phyloP scores from a whole-genome alignment of 345 rosid species.

The Populus simonii region DNA sequence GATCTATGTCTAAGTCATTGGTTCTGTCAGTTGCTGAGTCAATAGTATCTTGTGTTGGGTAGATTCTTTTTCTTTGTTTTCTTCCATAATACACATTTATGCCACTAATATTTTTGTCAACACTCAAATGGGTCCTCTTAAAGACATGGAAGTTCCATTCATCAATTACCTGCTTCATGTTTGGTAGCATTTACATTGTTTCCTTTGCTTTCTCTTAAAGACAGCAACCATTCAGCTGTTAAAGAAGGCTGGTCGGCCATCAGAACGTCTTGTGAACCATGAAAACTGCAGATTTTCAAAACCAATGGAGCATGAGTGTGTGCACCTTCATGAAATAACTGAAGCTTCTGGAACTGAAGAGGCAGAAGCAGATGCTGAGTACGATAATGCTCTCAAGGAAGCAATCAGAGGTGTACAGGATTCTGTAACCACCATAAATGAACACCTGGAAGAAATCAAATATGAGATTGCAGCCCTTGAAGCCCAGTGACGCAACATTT shows the following conservation, averaged over 20 bases:
- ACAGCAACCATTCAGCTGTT: conserved; percentile 81
- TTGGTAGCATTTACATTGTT: background rate
- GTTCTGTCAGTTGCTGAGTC: too few relatives aligned
- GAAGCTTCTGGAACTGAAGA: conserved; percentile 85
- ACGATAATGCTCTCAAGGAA: conserved; percentile 76
- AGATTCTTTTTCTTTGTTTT: background rate
- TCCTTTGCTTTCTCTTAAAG: conserved; percentile 26
- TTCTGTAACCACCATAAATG: conserved; percentile 74
- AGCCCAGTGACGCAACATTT: background rate
- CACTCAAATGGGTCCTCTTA: background rate
- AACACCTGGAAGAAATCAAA: conserved; percentile 72
- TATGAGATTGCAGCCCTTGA: conserved; percentile 61
- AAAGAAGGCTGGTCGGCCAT: conserved; percentile 83
- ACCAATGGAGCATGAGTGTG: conserved; percentile 70
- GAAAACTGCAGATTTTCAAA: conserved; percentile 66
- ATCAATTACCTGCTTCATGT: background rate
- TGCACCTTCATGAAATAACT: conserved; percentile 82
- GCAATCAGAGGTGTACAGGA: conserved; percentile 89
- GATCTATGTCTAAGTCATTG: background rate
- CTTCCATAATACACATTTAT: background rate
- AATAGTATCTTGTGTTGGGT: too few relatives aligned
- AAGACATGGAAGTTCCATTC: background rate
- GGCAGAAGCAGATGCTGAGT: conserved; percentile 85
- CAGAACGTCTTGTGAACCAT: conserved; percentile 70
- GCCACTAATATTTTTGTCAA: too few relatives aligned